Evolutionary conservation across 2,329 filamentous ascomycete genomes (phyloP), one percentile per base, ranked within the genome.

Genomic region (Talaromyces amestolkiae): DNA sequence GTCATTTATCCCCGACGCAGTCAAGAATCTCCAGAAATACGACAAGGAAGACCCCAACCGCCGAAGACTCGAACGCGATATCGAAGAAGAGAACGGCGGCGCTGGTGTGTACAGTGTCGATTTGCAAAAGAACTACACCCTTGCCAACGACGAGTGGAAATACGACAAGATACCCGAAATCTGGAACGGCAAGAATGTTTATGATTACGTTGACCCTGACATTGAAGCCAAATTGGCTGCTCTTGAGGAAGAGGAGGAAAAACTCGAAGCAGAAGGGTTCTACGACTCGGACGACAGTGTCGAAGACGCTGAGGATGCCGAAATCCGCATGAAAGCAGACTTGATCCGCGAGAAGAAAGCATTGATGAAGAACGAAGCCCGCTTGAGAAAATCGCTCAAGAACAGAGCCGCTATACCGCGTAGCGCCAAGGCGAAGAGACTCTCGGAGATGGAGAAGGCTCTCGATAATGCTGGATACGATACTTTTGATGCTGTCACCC

Each of bases 81-180:
- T 96, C 68, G 93, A 99, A 79, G 91, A 89, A 72, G 91, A 96
- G 80, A 91, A 97, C 67, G 95, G 95, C 65, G 95, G 95, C 72
- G 91, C 95, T 49, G 95, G 96, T 81, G 95, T 99, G 58, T 98
- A 91, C 87, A 98, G 92, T 78, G 88, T 97, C 72, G 92, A 99
- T 75, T 85, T 98, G 74, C 91, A 92, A 78, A 87, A 92, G 75
- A 91, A 95, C 75, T 99, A 96, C 78, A 80, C 93, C 17, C 88
- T 98, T 68, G 92, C 91, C 69, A 87, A 97, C 76, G 87, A 90
- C 49, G 92, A 95, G 66, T 98, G 95, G 95, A 97, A 96, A 79
- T 87, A 97, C 77, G 96, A 99, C 82, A 92, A 91, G 80, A 91
- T 98, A 64, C 95, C 95, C 37, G 95, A 99, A 80, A 85, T 97